Evolutionary conservation across 306 rosid species (phyloP).

Genomic region (Crotalaria pallida): DNA sequence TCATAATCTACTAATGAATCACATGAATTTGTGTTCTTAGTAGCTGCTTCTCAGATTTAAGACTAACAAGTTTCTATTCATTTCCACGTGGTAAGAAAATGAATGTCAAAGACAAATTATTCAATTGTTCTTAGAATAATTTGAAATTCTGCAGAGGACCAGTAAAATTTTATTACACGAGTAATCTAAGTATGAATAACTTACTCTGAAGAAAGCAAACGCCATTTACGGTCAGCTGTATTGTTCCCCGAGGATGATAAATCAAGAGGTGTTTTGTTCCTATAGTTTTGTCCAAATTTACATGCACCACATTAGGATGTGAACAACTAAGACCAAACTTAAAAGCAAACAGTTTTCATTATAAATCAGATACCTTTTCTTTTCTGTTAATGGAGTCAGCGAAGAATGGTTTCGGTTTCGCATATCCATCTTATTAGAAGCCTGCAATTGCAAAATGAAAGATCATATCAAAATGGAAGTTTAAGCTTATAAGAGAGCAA

Average conservation of each 20-base stretch:
- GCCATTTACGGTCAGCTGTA: constrained; percentile 54
- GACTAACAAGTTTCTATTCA: background rate
- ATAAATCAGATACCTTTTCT: constrained; percentile 46
- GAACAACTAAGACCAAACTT: background rate
- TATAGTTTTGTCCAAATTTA: constrained; percentile 7
- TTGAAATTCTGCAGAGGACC: background rate
- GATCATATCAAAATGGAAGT: background rate
- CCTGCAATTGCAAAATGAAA: constrained; percentile 37
- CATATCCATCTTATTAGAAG: constrained; percentile 39
- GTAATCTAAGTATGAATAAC: constrained; percentile 16
- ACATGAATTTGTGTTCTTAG: background rate
- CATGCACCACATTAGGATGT: background rate
- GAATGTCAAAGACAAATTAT: background rate
- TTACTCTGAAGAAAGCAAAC: constrained; percentile 59
- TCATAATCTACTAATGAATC: background rate
- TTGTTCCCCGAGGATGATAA: constrained; percentile 34
- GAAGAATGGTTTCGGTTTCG: constrained; percentile 45
- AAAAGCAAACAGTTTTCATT: background rate
- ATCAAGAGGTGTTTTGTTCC: constrained; percentile 51
- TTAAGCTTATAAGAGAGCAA: background rate
- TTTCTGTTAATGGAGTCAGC: constrained; percentile 78
- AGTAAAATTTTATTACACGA: background rate
- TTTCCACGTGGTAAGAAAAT: background rate
- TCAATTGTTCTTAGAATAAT: background rate
- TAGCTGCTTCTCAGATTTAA: background rate